A percentile compares a stretch with the other conserved stretches of the same genome.
These are phyloP conservation scores for Thozetella sp. DNA, from an alignment of 495 filamentous ascomycete species.

Conservation along the genomic window DNA sequence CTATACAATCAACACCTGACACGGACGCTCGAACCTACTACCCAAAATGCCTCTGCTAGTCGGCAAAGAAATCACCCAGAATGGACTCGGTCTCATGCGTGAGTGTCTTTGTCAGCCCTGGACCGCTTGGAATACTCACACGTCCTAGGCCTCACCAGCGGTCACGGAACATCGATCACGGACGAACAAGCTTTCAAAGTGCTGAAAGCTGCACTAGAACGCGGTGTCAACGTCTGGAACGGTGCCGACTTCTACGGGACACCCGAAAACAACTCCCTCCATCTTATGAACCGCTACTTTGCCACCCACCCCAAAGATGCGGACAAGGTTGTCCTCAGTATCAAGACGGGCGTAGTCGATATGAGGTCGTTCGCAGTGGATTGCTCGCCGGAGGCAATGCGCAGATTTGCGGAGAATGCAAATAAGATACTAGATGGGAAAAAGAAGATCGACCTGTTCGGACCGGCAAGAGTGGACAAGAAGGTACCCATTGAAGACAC, in stretches of 20 bases:
- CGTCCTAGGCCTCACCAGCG: conserved; percentile 51
- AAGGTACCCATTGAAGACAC: conserved; percentile 41
- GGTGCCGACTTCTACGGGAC: conserved; percentile 61
- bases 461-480: conserved; percentile 63
- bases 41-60: not conserved
- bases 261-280: conserved; percentile 36
- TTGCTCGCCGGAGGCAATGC: conserved; percentile 56
- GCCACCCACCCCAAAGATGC: conserved; percentile 61
- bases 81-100: conserved; percentile 48
- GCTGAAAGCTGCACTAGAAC: conserved; percentile 58
- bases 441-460: conserved; percentile 76
- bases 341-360: conserved; percentile 51
- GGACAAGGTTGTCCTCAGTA: conserved; percentile 57
- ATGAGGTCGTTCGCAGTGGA: conserved; percentile 14
- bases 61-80: conserved; percentile 39
- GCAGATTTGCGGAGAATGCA: conserved; percentile 65
- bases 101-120: not conserved
- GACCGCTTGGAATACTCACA: conserved; percentile 25
- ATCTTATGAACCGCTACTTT: conserved; percentile 62
- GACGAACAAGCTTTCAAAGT: conserved; percentile 61
- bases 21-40: too few relatives aligned
- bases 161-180: conserved; percentile 51
- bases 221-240: conserved; percentile 70
- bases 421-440: conserved; percentile 59
- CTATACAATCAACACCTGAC: too few relatives aligned